Evolutionary conservation across 176 grass and related monocot species (phyloP).

Genomic region (Leersia perrieri): DNA sequence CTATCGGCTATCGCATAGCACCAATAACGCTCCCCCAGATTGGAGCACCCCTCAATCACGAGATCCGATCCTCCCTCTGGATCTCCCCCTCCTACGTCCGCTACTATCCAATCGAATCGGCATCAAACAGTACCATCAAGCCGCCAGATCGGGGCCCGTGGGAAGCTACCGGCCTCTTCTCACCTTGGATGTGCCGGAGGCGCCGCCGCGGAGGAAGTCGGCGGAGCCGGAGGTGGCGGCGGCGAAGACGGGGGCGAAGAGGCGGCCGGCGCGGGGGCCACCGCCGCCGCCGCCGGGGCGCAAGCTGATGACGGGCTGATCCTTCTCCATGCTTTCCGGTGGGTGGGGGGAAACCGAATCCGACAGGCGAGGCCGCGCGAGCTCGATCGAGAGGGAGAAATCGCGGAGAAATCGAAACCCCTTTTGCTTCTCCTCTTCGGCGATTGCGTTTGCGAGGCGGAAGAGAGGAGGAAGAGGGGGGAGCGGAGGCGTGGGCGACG

Average conservation of each 20-base stretch:
- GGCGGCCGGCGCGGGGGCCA: constrained; percentile 48
- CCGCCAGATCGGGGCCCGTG: constrained; percentile 41
- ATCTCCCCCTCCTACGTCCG: background rate
- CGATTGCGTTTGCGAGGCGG: background rate
- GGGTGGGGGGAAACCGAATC: background rate
- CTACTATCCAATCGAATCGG: constrained; percentile 21
- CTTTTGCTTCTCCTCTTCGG: background rate
- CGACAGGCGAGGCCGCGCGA: constrained; percentile 2
- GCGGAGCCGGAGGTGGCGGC: constrained; percentile 35
- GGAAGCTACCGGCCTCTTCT: background rate
- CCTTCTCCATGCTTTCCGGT: background rate
- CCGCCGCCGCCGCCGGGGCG: constrained; percentile 85
- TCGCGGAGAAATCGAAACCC: constrained; percentile 25
- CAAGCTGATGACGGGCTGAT: constrained; percentile 74
- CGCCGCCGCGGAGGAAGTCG: constrained; percentile 43
- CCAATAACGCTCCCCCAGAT: constrained; percentile 8
- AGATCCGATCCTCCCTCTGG: constrained; percentile 29
- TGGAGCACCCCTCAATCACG: background rate
- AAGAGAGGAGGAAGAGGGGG: background rate
- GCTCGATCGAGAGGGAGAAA: constrained; percentile 32
- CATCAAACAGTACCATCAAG: constrained; percentile 16
- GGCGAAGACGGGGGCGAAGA: constrained; percentile 57
- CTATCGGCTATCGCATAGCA: background rate
- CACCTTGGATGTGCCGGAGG: constrained; percentile 60
- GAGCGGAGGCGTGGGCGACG: constrained; percentile 27